Conservation (phyloP, 73 alveolate genomes). For the Stentor roeselii region DNA sequence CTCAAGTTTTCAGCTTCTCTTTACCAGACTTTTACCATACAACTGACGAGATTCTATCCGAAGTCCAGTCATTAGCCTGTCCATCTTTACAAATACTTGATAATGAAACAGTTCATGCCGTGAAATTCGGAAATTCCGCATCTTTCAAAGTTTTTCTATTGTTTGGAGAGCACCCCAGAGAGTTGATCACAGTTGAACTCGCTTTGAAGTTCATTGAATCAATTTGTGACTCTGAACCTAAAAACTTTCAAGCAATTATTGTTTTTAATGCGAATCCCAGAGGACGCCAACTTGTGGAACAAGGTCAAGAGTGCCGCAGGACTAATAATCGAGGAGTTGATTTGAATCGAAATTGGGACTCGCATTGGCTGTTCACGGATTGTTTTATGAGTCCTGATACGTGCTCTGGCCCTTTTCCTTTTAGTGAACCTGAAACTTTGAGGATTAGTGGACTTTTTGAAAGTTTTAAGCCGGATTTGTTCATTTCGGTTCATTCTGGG, state of each 20-base stretch:
- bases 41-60: slow-evolving; percentile 22
- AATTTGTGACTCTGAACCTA: slow-evolving; percentile 20
- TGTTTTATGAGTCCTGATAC: not conserved
- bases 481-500: slow-evolving; percentile 54
- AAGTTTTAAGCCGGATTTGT: slow-evolving; percentile 48
- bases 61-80: not conserved
- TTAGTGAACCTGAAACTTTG: slow-evolving; percentile 62
- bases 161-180: slow-evolving; percentile 78
- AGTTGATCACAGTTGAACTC: slow-evolving; percentile 57
- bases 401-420: slow-evolving; percentile 53
- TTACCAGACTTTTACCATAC: slow-evolving; percentile 29
- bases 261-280: slow-evolving; percentile 60
- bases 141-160: slow-evolving; percentile 32
- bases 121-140: not conserved
- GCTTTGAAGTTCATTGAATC: slow-evolving; percentile 47
- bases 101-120: not conserved
- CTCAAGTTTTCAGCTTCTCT: too few relatives aligned
- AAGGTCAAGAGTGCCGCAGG: slow-evolving; percentile 59
- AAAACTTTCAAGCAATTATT: slow-evolving; percentile 34
- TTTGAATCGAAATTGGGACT: slow-evolving; percentile 63
- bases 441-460: slow-evolving; percentile 33
- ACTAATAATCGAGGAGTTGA: slow-evolving; percentile 62
- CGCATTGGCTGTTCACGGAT: slow-evolving; percentile 48
- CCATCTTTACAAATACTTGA: not conserved
- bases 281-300: slow-evolving; percentile 52